phyloP scores from a whole-genome alignment of 176 grass and related monocot genomes.

The Bromus sterilis region DNA sequence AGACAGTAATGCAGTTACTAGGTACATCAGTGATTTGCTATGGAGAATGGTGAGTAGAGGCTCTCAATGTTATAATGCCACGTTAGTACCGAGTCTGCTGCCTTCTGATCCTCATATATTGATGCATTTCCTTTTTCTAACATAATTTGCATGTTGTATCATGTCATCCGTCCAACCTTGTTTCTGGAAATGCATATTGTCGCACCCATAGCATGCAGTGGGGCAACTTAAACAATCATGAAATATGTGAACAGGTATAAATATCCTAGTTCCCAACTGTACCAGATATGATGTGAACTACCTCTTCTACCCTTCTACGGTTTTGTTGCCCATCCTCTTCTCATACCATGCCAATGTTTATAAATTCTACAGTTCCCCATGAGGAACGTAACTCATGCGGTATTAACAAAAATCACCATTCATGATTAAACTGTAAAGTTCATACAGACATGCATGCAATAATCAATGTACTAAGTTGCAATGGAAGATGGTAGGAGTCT shows the following conservation, averaged over 20 bases:
- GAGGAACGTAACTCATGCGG: neutral
- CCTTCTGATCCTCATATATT: neutral
- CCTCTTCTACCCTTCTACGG: neutral
- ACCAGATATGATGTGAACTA: neutral
- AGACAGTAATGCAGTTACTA: neutral
- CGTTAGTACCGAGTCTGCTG: neutral
- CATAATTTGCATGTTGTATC: neutral
- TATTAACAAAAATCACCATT: neutral
- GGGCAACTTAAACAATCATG: neutral
- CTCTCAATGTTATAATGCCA: neutral
- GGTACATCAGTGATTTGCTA: neutral
- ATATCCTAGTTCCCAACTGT: neutral
- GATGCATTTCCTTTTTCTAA: neutral
- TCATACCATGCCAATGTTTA: neutral
- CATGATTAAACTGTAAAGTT: neutral
- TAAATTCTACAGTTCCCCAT: constrained; percentile 1
- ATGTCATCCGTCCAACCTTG: neutral
- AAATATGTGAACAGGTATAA: constrained; percentile 1
- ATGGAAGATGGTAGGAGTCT: neutral
- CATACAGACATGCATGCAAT: neutral
- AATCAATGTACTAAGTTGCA: neutral
- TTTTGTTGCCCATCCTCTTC: neutral
- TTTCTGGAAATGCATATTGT: neutral
- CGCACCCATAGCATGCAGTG: neutral
- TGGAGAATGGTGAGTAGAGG: neutral